Base-by-base conservation (phyloP, 352 stramenopile species). In the Phytophthora megakarya region DNA sequence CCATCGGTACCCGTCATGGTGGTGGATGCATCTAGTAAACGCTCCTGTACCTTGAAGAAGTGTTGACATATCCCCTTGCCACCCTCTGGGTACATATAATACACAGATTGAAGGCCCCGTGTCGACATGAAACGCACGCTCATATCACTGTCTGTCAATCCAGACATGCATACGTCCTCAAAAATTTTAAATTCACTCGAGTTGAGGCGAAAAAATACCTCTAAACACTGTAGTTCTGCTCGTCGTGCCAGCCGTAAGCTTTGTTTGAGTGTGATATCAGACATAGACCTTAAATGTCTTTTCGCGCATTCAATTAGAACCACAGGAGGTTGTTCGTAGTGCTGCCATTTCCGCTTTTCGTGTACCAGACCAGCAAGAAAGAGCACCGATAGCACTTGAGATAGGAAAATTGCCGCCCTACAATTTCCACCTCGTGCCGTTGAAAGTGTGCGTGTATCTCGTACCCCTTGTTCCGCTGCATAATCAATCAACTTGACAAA, bases 41-140 rank as follows among this genome's bases (percentile, higher is more conserved):
- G 8, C 43, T 57, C 44, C 21, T 89, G 42, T n/a, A 68, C 25
- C n/a, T 72, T 37, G 19, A 70, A 78, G 32, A 84, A 62, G 65
- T 92, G 73, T n/a, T 67, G 69, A 63, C 84, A 89, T 13, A 93
- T 68, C 58, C 76, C 64, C 23, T 68, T 43, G 9, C 76, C 65
- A 16, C 86, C 88, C 48, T 94, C 84, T 16, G 82, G 81, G 61
- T 90, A 94, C 85, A 93, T 96, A 54, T 80, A 89, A 51, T 88
- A 89, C 18, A 94, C 23, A 5, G 85, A 84, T 52, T 92, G 84
- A 37, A 91, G 72, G 13, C 76, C 63, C 39, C 59, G 64, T 10
- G 80, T 70, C 7, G 83, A 75, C 7, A 73, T 54, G 6, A 78
- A 45, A 21, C 87, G 88, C 5, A 96, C 88, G 23, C 59, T 65